phyloP scores from a whole-genome alignment of 176 grass and related monocot species.

The Melocanna baccifera region DNA sequence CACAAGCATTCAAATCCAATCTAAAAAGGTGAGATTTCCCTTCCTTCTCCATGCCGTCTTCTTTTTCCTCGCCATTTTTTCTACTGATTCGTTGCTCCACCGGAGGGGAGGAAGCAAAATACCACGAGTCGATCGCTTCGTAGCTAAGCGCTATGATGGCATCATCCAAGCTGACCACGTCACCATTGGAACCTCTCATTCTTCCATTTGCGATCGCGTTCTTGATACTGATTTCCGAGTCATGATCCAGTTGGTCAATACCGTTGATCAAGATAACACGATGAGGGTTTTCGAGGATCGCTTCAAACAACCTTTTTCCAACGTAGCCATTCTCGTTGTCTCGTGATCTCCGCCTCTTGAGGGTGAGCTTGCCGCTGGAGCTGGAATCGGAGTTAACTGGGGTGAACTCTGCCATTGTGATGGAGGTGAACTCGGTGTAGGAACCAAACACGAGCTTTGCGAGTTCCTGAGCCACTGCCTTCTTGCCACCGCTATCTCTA shows the following conservation, averaged over 20 bases:
- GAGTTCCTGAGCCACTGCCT: slow-evolving; percentile 52
- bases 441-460: slow-evolving; percentile 69
- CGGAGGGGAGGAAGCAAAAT: slow-evolving; percentile 32
- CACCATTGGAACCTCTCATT: slow-evolving; percentile 16
- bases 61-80: not conserved
- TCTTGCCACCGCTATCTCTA: slow-evolving; percentile 44
- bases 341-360: slow-evolving; percentile 21
- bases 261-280: slow-evolving; percentile 59
- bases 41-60: not conserved
- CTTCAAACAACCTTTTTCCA: slow-evolving; percentile 24
- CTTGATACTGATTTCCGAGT: slow-evolving; percentile 26
- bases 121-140: slow-evolving; percentile 12
- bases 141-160: slow-evolving; percentile 59
- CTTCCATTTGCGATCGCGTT: slow-evolving; percentile 23
- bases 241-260: slow-evolving; percentile 16
- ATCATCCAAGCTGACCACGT: slow-evolving; percentile 41
- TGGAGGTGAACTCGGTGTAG: slow-evolving; percentile 24
- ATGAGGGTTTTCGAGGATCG: slow-evolving; percentile 45
- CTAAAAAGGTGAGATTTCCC: not conserved
- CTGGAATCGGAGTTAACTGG: not conserved
- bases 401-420: slow-evolving; percentile 27
- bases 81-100: not conserved
- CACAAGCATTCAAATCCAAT: slow-evolving; percentile 53
- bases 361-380: not conserved
- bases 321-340: not conserved